Conservation (phyloP, 345 rosid genomes). For the Arabis hirsuta region DNA sequence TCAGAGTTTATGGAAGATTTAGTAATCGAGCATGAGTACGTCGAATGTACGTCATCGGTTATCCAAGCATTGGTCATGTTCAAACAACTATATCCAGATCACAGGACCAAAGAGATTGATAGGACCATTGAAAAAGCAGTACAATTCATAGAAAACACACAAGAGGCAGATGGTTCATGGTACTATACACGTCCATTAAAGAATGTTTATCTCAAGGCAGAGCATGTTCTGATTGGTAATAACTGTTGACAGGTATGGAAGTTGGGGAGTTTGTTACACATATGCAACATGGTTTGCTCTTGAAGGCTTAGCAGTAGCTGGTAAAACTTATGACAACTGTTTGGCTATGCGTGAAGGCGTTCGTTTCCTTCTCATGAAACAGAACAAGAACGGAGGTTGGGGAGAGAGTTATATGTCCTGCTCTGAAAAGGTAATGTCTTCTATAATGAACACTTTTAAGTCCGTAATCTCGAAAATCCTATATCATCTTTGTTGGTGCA, state of each 20-base stretch:
- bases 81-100: slow-evolving; percentile 40
- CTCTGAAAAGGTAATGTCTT: slow-evolving; percentile 38
- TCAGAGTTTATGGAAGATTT: slow-evolving; percentile 58
- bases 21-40: slow-evolving; percentile 35
- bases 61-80: slow-evolving; percentile 41
- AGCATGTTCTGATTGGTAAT: background rate
- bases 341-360: slow-evolving; percentile 41
- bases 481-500: slow-evolving; percentile 13
- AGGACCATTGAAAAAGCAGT: slow-evolving; percentile 32
- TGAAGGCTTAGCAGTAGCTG: slow-evolving; percentile 39
- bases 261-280: slow-evolving; percentile 47
- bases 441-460: background rate
- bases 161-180: slow-evolving; percentile 47
- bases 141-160: slow-evolving; percentile 33
- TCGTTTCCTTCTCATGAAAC: slow-evolving; percentile 39
- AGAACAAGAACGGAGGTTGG: slow-evolving; percentile 50
- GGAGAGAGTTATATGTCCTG: slow-evolving; percentile 51
- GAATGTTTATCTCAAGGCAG: background rate
- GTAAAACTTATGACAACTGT: slow-evolving; percentile 40
- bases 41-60: slow-evolving; percentile 52
- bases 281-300: slow-evolving; percentile 46
- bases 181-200: background rate
- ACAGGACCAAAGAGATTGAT: slow-evolving; percentile 43
- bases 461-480: background rate
- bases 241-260: slow-evolving; percentile 42